phyloP scores from a whole-genome alignment of 331 rosid species.

The Dryas integrifolia region DNA sequence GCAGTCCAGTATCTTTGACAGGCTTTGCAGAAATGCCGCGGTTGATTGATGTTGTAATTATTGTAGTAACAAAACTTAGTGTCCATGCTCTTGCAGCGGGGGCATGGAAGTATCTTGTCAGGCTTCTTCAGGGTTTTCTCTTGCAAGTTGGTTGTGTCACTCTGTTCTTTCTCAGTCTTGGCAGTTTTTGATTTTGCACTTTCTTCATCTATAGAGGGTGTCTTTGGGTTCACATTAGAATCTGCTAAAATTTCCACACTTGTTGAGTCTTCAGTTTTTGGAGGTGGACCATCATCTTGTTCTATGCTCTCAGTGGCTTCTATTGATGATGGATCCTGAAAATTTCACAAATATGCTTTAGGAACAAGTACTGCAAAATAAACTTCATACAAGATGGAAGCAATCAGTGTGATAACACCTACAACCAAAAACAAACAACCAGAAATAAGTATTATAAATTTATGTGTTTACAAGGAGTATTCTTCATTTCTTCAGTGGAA shows the following conservation, averaged over 20 bases:
- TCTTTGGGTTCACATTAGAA: constrained; percentile 50
- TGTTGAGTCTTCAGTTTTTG: constrained; percentile 39
- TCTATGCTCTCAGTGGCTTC: constrained; percentile 28
- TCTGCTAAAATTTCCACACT: constrained; percentile 28
- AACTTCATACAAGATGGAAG: background rate
- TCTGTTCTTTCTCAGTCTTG: constrained; percentile 47
- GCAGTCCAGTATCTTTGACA: constrained; percentile 96
- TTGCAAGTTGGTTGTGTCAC: constrained; percentile 36
- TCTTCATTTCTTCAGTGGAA: background rate
- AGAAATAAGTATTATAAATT: background rate
- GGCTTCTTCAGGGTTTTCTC: constrained; percentile 80
- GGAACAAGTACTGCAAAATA: background rate
- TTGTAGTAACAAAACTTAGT: constrained; percentile 91
- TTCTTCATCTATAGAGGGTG: constrained; percentile 54
- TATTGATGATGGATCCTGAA: constrained; percentile 49
- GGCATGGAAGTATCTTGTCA: constrained; percentile 75
- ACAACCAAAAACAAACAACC: background rate
- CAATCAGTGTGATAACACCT: background rate
- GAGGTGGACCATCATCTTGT: constrained; percentile 35
- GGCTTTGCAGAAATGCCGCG: constrained; percentile 87
- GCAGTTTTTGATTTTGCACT: constrained; percentile 27
- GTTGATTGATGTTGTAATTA: constrained; percentile 82
- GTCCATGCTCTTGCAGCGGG: constrained; percentile 88
- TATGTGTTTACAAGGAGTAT: background rate
- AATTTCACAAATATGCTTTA: constrained; percentile 19